Base-by-base conservation (phyloP, 345 rosid genomes). In the Eutrema heterophyllum region DNA sequence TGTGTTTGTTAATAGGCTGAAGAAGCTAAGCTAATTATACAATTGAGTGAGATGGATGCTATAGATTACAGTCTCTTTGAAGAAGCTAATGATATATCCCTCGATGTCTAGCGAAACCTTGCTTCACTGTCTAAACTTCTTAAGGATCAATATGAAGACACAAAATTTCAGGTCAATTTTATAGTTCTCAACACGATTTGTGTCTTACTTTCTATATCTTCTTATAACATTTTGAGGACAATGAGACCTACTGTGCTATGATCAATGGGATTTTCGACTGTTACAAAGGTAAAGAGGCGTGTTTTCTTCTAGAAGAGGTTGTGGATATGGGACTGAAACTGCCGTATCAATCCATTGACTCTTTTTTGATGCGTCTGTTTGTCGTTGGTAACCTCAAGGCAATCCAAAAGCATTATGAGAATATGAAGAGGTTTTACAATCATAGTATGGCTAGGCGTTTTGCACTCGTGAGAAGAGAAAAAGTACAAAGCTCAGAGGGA, bases 401-500 rank as follows among this genome's bases (percentile, higher is more conserved):
- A 67, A 95, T 92, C 72, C 91, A 90, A 72, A 87, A 69, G 75
- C 85, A 92, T 50, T 90, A 94, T 35, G 93, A 88, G 60, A 91
- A 87, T 74, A 88, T 86, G 98, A 90, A 87, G 70, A 88, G 58
- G 81, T 92, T 83, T 70, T 90, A 87, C 26, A 88, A 92, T 80
- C 92, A 89, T 83, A 75, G 90, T 40, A 88, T 95, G 89, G 90
- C 97, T 9, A 90, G 94, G 69, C 88, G 97, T 36, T 81, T 78
- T 74, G 89, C 92, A 10, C 75, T 86, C 27, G 84, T 49, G 84
- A 95, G 82, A 95, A 90, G 83, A 72, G 97, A 50, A 82, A 80
- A 54, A 88, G 91, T 73, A 73, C 81, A 62, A 85, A 80, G 40
- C 79, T 85, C 76, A 84, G 93, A 81, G 87, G 85, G 75, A 90